Evolutionary conservation across 1,139 yeast species (phyloP).

Genomic region (Saccharomyces pastorianus): DNA sequence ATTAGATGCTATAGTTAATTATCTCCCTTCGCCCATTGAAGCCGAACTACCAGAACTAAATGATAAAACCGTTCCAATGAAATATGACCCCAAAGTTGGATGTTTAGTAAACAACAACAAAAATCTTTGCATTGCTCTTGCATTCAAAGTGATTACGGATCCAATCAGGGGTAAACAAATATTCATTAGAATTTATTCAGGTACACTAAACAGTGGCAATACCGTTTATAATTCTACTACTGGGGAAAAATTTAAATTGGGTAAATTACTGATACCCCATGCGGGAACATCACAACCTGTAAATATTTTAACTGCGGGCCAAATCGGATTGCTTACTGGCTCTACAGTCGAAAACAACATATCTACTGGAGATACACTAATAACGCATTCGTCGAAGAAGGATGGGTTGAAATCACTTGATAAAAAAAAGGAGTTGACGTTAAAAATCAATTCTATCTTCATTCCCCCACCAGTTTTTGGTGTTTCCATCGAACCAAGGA

Average conservation of each 20-base stretch:
- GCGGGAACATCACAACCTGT: constrained; percentile 81
- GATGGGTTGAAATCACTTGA: constrained; percentile 39
- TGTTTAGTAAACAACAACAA: constrained; percentile 48
- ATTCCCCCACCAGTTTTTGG: constrained; percentile 93
- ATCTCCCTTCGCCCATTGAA: constrained; percentile 77
- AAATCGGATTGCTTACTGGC: constrained; percentile 70
- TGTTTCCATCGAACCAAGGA: constrained; percentile 72
- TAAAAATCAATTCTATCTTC: constrained; percentile 64
- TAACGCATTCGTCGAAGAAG: constrained; percentile 45
- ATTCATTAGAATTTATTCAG: constrained; percentile 82
- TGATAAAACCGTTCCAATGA: constrained; percentile 32
- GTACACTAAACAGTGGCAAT: constrained; percentile 55
- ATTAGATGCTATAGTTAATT: constrained; percentile 70
- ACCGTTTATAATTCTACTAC: constrained; percentile 61
- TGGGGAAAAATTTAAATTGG: constrained; percentile 57
- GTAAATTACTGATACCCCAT: constrained; percentile 72
- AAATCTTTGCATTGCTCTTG: constrained; percentile 66
- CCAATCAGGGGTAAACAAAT: constrained; percentile 77
- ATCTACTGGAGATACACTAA: constrained; percentile 83
- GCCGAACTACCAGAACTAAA: constrained; percentile 49
- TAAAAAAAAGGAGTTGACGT: constrained; percentile 37
- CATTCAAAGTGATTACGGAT: constrained; percentile 86
- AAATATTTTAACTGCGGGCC: constrained; percentile 55
- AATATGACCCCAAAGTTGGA: constrained; percentile 39
- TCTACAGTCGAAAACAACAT: constrained; percentile 42